Base-by-base conservation (phyloP, 169 alveolate genomes). In the Plasmodium cynomolgi region DNA sequence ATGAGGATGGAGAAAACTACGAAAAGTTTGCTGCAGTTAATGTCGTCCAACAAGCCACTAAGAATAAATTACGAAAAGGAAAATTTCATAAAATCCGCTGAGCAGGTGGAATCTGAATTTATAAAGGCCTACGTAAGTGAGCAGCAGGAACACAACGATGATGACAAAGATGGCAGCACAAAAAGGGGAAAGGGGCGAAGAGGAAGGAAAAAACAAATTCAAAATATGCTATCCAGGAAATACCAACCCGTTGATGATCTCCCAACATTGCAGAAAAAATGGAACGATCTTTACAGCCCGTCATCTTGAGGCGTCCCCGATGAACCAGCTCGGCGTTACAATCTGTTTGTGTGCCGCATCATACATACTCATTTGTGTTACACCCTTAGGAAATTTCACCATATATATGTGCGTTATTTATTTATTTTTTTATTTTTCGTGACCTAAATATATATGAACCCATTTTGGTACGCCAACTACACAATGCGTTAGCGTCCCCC, bases 21-120 rank as follows among this genome's bases (percentile, higher is more conserved):
- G 23, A 90, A 90, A 62, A 90, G 94, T 50, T 26, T 90, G 47
- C 33, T 90, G 33, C 84, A 90, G 1, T 44, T 90, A 37, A 90
- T 90, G 94, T 39, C 91, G 29, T 56, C 90, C 29, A 90, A 90
- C 83, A 81, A 90, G 23, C 90, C 90, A 17, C 80, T 91, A 58
- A 90, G 34, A 80, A 41, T 90, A 90, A 81, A 90, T 90, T 90
- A 39, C 56, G 91, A 81, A 39, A 90, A 90, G 17, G 94, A 90
- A 81, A 79, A 90, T 81, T 90, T 81, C 71, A 90, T 90, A 68
- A 90, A 90, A 90, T 90, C 94, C 23, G 94, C 94, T 81, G 91
- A 90, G 73, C 94, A 90, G 83, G 50, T 81, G 41, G 94, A 90
- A 71, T 80, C 94, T 26, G 94, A 90, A 90, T 90, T 90, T 80